Conservation (phyloP, 352 stramenopile genomes). For the Globisporangium ultimum region DNA sequence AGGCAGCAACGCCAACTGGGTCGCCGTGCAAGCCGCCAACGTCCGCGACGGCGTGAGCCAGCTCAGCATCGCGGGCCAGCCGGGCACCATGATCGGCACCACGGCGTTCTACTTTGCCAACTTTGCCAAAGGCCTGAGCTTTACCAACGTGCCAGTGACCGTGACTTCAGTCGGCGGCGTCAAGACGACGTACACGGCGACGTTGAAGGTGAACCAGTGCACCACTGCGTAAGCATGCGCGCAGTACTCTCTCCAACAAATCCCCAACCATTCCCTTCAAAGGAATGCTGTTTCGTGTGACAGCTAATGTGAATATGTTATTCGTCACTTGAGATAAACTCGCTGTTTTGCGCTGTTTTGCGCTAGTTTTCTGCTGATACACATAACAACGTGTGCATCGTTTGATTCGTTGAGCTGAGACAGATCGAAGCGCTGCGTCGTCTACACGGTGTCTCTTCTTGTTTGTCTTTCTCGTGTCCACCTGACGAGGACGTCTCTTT, state of each 20-base stretch:
- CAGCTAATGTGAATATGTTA: too few relatives aligned
- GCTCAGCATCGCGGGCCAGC: slow-evolving; percentile 6
- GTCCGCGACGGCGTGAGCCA: slow-evolving; percentile 11
- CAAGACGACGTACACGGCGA: slow-evolving; percentile 10
- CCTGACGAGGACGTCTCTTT: too few relatives aligned
- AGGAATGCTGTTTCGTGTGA: too few relatives aligned
- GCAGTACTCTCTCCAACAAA: neutral
- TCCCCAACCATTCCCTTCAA: too few relatives aligned
- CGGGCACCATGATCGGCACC: slow-evolving; percentile 11
- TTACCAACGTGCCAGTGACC: slow-evolving; percentile 9
- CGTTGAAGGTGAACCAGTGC: slow-evolving; percentile 15
- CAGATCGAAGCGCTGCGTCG: too few relatives aligned
- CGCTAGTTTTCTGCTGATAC: too few relatives aligned
- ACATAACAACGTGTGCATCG: too few relatives aligned
- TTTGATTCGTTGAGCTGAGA: too few relatives aligned
- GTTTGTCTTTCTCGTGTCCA: too few relatives aligned
- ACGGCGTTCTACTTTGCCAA: slow-evolving; percentile 16
- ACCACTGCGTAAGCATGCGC: slow-evolving; percentile 1
- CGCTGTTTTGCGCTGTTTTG: too few relatives aligned
- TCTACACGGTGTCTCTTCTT: too few relatives aligned
- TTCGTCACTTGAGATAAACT: too few relatives aligned
- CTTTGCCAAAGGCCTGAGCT: neutral
- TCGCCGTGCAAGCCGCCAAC: slow-evolving; percentile 14
- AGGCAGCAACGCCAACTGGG: slow-evolving; percentile 12
- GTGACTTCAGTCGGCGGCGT: slow-evolving; percentile 7